phyloP scores from a whole-genome alignment of 495 filamentous ascomycete species.

The Penicillium roqueforti region DNA sequence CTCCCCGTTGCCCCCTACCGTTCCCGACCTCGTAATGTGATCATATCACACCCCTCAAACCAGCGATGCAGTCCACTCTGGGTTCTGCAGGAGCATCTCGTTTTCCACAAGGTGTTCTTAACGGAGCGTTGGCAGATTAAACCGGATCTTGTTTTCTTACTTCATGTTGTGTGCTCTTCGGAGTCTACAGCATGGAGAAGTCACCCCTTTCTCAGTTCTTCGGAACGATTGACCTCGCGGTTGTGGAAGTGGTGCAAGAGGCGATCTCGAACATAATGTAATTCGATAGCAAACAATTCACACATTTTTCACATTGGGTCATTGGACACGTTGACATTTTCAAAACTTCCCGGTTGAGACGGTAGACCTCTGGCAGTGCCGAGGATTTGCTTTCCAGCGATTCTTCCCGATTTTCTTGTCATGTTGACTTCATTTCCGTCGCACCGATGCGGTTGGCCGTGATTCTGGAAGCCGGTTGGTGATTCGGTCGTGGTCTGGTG shows the following conservation, averaged over 20 bases:
- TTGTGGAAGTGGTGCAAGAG: constrained; percentile 68
- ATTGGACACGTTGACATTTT: too few species aligned
- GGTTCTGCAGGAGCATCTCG: constrained; percentile 62
- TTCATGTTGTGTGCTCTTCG: constrained; percentile 27
- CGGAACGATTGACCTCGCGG: constrained; percentile 38
- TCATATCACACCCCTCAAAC: constrained; percentile 19
- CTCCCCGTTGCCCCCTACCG: neutral
- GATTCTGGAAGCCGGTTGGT: constrained; percentile 12
- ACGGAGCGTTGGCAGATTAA: constrained; percentile 76
- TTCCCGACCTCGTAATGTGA: neutral
- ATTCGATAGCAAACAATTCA: constrained; percentile 9
- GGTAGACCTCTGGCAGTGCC: neutral
- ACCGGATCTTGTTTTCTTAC: constrained; percentile 22
- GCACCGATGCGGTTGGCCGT: constrained; percentile 4
- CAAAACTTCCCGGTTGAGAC: neutral
- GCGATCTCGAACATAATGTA: constrained; percentile 59
- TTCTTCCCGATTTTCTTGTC: neutral
- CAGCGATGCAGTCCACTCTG: constrained; percentile 66
- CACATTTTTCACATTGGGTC: neutral
- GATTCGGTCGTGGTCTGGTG: constrained; percentile 5
- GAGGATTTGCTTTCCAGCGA: neutral
- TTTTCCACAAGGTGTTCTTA: constrained; percentile 53
- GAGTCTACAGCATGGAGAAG: constrained; percentile 8
- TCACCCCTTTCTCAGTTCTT: constrained; percentile 52
- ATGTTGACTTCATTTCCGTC: constrained; percentile 8